Evolutionary conservation across 495 filamentous ascomycete genomes (phyloP), one percentile per base, ranked within the genome.

Genomic region (Aspergillus conjunctus): DNA sequence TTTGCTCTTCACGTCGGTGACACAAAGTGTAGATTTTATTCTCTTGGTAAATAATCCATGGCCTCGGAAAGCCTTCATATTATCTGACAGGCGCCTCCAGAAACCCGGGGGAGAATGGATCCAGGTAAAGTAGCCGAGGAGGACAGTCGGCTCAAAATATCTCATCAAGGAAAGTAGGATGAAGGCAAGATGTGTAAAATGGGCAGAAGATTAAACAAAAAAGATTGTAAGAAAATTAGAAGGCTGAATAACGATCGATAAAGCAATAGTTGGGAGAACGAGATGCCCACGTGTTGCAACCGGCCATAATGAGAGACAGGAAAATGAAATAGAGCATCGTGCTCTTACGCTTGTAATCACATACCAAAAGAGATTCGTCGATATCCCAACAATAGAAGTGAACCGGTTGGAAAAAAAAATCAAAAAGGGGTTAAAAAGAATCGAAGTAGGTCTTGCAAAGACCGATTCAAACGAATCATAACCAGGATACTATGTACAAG

Each of bases 301-400:
- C 64, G 66, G 67, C 69, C 70, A 74, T 72, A 77, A 74, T 26
- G 73, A 77, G 71, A 59, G 72, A 73, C 71, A 68, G 67, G 68
- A 75, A 76, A 57, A 57, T 20, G 20, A 64, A 54, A 59, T 49
- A 68, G 62, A 74, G 64, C 61, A 65, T 71, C 71, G 60, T 73
- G 72, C 73, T 72, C 76, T 69, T 68, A 72, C 61, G 65, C 66
- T 68, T 60, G 61, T 54, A 62, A 72, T 53, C 60, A 64, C 59
- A 66, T 64, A 58, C 63, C 65, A 63, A 67, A 78, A 76, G 71
- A 74, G 62, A 78, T 76, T 78, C 75, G 74, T 78, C 71, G 64
- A 58, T 68, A 66, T 59, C 71, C 70, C 73, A 68, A 63, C 56
- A 59, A 67, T 37, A 56, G 64, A 60, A 66, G 58, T 56, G 34